Evolutionary conservation across 2,329 filamentous ascomycete genomes (phyloP).

Genomic region (Ceratocystis huliohia): DNA sequence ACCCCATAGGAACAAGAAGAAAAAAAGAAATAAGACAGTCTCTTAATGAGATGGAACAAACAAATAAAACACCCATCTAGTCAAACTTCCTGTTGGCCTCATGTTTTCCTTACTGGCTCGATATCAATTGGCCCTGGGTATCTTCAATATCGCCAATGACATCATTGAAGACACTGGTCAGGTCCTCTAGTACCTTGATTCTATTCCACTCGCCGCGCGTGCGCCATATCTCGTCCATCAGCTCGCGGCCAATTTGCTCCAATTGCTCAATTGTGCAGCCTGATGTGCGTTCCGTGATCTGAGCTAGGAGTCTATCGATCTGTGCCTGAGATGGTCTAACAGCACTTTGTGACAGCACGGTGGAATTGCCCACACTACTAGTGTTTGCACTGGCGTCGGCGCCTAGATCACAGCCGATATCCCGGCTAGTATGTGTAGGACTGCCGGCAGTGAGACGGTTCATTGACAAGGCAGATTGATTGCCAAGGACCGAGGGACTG

Average conservation of each 20-base stretch:
- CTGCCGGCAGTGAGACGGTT: background rate
- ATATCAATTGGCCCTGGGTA: slow-evolving; percentile 34
- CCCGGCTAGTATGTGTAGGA: background rate
- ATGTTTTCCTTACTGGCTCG: slow-evolving; percentile 30
- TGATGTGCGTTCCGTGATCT: slow-evolving; percentile 54
- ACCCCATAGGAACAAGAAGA: background rate
- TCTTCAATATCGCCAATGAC: slow-evolving; percentile 55
- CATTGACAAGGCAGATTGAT: background rate
- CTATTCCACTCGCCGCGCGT: slow-evolving; percentile 73
- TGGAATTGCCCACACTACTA: slow-evolving; percentile 1
- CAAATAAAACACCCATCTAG: background rate
- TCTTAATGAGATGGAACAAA: background rate
- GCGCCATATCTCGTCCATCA: slow-evolving; percentile 86
- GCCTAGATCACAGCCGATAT: background rate
- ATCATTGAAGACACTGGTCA: slow-evolving; percentile 62
- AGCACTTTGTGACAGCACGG: slow-evolving; percentile 15
- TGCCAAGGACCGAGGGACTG: slow-evolving; percentile 36
- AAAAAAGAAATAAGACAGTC: background rate
- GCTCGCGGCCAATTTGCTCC: slow-evolving; percentile 77
- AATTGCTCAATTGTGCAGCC: slow-evolving; percentile 85
- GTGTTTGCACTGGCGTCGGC: background rate
- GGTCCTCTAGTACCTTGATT: slow-evolving; percentile 51
- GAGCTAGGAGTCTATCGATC: slow-evolving; percentile 45
- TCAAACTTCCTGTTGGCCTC: background rate
- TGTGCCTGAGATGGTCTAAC: slow-evolving; percentile 35